A percentile compares a stretch with the other conserved stretches of the same genome.
Evolutionary conservation across 805 yeast species (phyloP).

Genomic region (Tetrapisispora arboricola): DNA sequence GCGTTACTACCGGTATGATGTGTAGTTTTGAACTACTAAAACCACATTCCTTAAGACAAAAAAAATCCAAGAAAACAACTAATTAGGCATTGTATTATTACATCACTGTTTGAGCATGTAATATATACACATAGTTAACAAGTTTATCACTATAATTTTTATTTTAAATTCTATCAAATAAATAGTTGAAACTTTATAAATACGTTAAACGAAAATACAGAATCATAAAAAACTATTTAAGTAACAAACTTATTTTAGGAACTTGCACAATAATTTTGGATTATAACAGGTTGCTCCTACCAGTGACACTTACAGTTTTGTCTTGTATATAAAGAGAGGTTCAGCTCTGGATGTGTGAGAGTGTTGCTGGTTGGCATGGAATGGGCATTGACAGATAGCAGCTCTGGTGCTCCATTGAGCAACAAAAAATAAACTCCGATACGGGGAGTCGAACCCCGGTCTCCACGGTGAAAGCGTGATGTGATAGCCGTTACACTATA

Average conservation of each 20-base stretch:
- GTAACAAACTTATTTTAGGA: no score
- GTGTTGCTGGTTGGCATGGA: no score
- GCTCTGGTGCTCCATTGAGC: not conserved
- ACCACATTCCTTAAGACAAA: constrained; percentile 28
- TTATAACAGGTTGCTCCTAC: no score
- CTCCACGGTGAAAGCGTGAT: constrained; percentile 4
- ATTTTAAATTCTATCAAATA: no score
- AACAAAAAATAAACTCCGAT: constrained; percentile 2
- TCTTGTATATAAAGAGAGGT: no score
- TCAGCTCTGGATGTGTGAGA: no score
- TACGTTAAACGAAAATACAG: no score
- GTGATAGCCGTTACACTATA: constrained; percentile 5
- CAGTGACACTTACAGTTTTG: no score
- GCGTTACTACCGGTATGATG: constrained; percentile 54
- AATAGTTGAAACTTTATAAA: no score
- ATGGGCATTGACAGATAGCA: no score
- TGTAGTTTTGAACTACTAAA: constrained; percentile 64
- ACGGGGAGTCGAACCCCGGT: constrained; percentile 5
- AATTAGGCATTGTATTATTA: constrained; percentile 1
- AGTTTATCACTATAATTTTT: not conserved
- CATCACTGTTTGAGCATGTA: not conserved
- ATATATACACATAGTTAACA: not conserved
- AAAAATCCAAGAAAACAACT: constrained; percentile 2
- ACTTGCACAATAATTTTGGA: no score
- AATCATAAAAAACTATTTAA: no score